Base-by-base conservation (phyloP, 2,329 filamentous ascomycete genomes). In the Clonostachys solani region DNA sequence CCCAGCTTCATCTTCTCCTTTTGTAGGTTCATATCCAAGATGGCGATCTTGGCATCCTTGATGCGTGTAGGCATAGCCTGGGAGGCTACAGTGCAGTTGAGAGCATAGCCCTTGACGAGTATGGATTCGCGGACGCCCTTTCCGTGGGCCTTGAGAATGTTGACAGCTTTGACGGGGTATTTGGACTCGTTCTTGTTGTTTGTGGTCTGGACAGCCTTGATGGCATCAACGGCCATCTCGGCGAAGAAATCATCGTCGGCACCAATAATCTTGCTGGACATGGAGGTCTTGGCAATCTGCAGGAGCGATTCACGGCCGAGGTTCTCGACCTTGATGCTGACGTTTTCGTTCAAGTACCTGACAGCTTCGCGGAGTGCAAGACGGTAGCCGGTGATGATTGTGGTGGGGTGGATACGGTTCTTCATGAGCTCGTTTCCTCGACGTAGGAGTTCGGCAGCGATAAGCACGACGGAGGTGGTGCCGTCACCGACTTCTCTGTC, bases 1-100 rank as follows among this genome's bases (percentile, higher is more conserved):
- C 94, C 94, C 49, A 99, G 77, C 81, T 99, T 97, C 94, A 99
- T 97, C 58, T 92, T 83, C 77, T 97, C 92, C 77, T 99, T 99
- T 65, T 97, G 92, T 60, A 99, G 69, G 71, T 99, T 99, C 83
- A 99, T 97, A 66, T 99, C 94, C 51, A 99, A 72, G 60, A 92
- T 86, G 44, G 94, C 94, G 68, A 99, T 99, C 77, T 95, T 97
- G 56, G 94, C 94, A 68, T 97, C 92, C 45, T 81, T 82, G 65
- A 99, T 83, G 59, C 88, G 83, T 33, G 94, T 99, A 60, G 84
- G 90, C 94, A 99, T 99, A 42, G 94, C 94, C 71, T 99, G 94
- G 48, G 92, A 96, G 47, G 94, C 94, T 49, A 99, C 92, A 36
- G 94, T 99, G 78, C 94, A 99, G 80, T 99, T 99, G 61, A 99